These are phyloP conservation scores for Petunia hybrid DNA, from an alignment of 305 asterid genomes.

Conservation along the genomic window DNA sequence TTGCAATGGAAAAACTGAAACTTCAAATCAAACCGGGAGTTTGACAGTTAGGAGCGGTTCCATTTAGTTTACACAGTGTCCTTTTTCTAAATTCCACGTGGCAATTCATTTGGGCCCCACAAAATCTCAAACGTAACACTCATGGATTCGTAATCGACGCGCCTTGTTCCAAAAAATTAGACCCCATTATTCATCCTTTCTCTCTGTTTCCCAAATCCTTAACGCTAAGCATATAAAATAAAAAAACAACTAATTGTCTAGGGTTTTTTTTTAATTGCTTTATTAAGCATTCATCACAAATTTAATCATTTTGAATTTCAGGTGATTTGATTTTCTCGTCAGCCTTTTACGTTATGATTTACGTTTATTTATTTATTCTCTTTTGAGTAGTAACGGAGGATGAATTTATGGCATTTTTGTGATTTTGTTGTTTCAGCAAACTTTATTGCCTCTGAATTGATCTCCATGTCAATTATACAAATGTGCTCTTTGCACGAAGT, in stretches of 20 bases:
- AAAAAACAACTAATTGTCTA: neutral
- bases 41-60: slow-evolving; percentile 42
- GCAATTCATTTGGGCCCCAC: slow-evolving; percentile 38
- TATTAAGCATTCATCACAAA: neutral
- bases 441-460: slow-evolving; percentile 20
- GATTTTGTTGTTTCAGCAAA: neutral
- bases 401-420: neutral
- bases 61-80: slow-evolving; percentile 30
- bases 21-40: neutral
- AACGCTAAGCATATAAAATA: neutral
- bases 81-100: slow-evolving; percentile 35
- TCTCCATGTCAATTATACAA: neutral
- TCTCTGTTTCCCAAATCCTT: slow-evolving; percentile 27
- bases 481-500: neutral
- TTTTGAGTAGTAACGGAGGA: neutral
- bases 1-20: slow-evolving; percentile 8
- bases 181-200: neutral
- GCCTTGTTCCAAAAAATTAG: slow-evolving; percentile 25
- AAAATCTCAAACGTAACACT: slow-evolving; percentile 25
- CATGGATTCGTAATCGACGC: slow-evolving; percentile 24
- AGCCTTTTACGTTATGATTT: neutral
- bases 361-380: neutral
- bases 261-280: slow-evolving; percentile 27
- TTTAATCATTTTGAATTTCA: slow-evolving; percentile 11
- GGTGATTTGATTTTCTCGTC: neutral